phyloP scores from a whole-genome alignment of 768 basidiomycete species.

The Lentinula sp. region DNA sequence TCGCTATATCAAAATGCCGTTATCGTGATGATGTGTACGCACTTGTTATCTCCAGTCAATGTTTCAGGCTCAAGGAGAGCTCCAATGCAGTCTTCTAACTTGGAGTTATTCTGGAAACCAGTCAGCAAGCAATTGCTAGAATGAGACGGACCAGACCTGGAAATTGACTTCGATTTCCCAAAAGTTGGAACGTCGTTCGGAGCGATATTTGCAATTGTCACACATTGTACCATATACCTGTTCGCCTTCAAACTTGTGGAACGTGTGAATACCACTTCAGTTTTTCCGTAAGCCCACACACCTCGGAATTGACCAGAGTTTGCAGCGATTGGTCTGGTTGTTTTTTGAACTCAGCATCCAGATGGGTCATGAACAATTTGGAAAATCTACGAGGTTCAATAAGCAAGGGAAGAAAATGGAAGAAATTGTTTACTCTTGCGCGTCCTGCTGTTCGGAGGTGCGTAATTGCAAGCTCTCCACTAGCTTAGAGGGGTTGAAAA shows the following conservation, averaged over 20 bases:
- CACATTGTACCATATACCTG: constrained; percentile 81
- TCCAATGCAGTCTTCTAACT: constrained; percentile 68
- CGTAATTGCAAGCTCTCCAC: constrained; percentile 81
- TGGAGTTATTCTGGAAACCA: constrained; percentile 54
- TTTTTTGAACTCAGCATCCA: constrained; percentile 84
- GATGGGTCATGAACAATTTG: constrained; percentile 87
- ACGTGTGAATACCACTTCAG: neutral
- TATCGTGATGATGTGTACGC: constrained; percentile 9
- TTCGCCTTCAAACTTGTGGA: constrained; percentile 76
- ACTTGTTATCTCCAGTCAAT: constrained; percentile 83
- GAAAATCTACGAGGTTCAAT: constrained; percentile 58
- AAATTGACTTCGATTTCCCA: constrained; percentile 87
- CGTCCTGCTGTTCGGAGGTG: constrained; percentile 90
- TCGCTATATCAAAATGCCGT: neutral
- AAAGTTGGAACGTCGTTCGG: constrained; percentile 68
- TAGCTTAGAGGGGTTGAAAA: constrained; percentile 80
- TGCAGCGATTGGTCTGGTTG: constrained; percentile 59
- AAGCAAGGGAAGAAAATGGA: constrained; percentile 1
- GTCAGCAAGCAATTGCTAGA: neutral
- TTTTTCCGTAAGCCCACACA: constrained; percentile 15
- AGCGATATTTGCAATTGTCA: constrained; percentile 56
- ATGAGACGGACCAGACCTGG: constrained; percentile 35
- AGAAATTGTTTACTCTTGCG: constrained; percentile 69
- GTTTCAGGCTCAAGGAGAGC: constrained; percentile 62
- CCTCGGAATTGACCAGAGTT: constrained; percentile 71